Base-by-base conservation (phyloP, 257 asterid species). In the Ajuga chamaepitys region DNA sequence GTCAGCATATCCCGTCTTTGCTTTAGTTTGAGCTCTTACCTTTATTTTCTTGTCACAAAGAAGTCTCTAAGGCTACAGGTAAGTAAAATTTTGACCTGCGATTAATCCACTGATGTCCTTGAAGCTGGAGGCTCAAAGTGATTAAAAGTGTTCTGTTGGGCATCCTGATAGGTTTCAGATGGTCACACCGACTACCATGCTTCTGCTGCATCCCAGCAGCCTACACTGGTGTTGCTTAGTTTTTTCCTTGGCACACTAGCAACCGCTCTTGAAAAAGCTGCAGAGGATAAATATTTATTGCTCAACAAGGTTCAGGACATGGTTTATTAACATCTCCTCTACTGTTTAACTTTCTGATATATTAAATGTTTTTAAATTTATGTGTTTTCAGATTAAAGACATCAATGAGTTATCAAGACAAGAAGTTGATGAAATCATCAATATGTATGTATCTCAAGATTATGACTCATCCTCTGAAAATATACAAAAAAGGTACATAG, bases 401-500 rank as follows among this genome's bases (percentile, higher is more conserved):
- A 89, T 93, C 71, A 93, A 89, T 72, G 97, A 94, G 81, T 75
- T 94, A 58, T 85, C 99, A 45, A 90, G 97, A 56, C 97, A 88
- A 75, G 99, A 94, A 85, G 95, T 94, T 69, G 99, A 89, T 66
- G 97, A 87, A 76, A 83, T 88, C 74, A 85, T 88, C 74, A 82
- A 77, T 66, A 45, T 72, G 71, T 90, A 89, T 79, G 72, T 78
- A 63, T 75, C 79, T 67, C 81, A 79, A 71, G 89, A 77, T 70
- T 65, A 64, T 75, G 73, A 80, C 72, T 79, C 95, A 32, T 62
- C 95, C 30, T 80, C 95, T 3, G 98, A 89, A 64, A 84, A 76
- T 72, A 89, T 85, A 59, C 94, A 94, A 53, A 85, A 80, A 73
- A 85, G 99, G 99, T 93, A 76, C 45, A 16, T 17, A 17, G 7